Conservation (phyloP, 768 basidiomycete species). For the Fistulinella prunicolor region DNA sequence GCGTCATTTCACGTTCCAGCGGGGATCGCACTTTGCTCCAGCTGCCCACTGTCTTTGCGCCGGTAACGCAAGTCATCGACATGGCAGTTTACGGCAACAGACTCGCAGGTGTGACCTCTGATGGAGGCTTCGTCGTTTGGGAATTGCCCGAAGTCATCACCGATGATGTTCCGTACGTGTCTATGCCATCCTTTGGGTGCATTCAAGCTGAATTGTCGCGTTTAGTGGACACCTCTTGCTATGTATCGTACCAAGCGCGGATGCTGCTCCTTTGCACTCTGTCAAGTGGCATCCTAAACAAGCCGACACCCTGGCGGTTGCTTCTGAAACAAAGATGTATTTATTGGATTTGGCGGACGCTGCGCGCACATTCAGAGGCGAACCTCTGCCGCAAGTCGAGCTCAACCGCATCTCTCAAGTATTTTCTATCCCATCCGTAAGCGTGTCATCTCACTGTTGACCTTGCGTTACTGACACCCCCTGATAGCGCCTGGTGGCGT, state of each 20-base stretch:
- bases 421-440: constrained; percentile 68
- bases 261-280: constrained; percentile 63
- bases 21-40: constrained; percentile 86
- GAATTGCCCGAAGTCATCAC: constrained; percentile 79
- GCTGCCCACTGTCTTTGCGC: constrained; percentile 59
- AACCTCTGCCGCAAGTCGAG: constrained; percentile 66
- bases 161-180: constrained; percentile 79
- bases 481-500: constrained; percentile 71
- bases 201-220: constrained; percentile 7
- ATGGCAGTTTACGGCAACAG: constrained; percentile 85
- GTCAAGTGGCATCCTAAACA: constrained; percentile 91
- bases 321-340: constrained; percentile 72
- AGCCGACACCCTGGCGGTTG: constrained; percentile 76
- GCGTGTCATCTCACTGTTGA: constrained; percentile 18
- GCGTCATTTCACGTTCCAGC: constrained; percentile 84
- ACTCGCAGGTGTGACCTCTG: constrained; percentile 81
- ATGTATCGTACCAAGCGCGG: constrained; percentile 61
- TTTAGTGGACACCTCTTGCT: constrained; percentile 63
- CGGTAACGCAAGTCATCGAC: constrained; percentile 66
- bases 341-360: constrained; percentile 69
- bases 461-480: neutral
- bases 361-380: constrained; percentile 56
- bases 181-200: neutral
- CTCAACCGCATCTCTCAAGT: constrained; percentile 66
- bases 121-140: constrained; percentile 89